These are phyloP conservation scores for Syzygium aqueum DNA, from an alignment of 345 rosid species.

Conservation along the genomic window DNA sequence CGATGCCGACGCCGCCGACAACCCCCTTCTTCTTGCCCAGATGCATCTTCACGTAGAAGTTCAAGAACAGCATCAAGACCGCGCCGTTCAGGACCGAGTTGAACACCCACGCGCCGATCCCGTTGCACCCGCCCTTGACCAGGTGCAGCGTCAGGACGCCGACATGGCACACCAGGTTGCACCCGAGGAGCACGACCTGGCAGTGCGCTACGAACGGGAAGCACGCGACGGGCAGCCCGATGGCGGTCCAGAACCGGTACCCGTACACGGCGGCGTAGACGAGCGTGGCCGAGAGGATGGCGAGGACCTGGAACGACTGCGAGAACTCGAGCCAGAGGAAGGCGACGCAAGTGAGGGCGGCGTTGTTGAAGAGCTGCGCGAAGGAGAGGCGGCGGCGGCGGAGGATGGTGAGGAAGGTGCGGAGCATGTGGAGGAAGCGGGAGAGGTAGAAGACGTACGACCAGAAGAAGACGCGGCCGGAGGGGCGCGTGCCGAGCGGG, in stretches of 20 bases:
- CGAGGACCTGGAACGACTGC: conserved; percentile 82
- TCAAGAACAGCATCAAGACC: conserved; percentile 47
- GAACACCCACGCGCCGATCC: conserved; percentile 82
- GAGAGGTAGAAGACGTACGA: conserved; percentile 77
- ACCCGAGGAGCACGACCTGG: conserved; percentile 46
- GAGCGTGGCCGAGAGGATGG: conserved; percentile 60
- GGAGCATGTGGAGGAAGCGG: conserved; percentile 70
- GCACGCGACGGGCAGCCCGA: conserved; percentile 62
- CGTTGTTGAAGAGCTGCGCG: conserved; percentile 57
- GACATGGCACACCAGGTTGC: conserved; percentile 73
- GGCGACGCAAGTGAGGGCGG: conserved; percentile 50
- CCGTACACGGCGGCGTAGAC: conserved; percentile 66
- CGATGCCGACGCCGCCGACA: not conserved
- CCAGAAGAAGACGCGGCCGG: conserved; percentile 98
- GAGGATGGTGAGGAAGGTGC: conserved; percentile 50
- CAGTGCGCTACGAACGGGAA: conserved; percentile 65
- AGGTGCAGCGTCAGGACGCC: conserved; percentile 67
- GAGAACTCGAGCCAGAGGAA: conserved; percentile 89
- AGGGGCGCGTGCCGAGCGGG: conserved; percentile 83
- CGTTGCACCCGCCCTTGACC: conserved; percentile 88
- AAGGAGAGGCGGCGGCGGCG: conserved; percentile 37
- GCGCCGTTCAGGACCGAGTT: conserved; percentile 68
- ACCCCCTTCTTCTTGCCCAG: conserved; percentile 47
- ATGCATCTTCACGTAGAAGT: conserved; percentile 54
- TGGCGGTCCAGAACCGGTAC: conserved; percentile 84